A percentile compares a stretch with the other conserved stretches of the same genome.
phyloP scores from a whole-genome alignment of 352 stramenopile genomes.

The Peronospora destructor region DNA sequence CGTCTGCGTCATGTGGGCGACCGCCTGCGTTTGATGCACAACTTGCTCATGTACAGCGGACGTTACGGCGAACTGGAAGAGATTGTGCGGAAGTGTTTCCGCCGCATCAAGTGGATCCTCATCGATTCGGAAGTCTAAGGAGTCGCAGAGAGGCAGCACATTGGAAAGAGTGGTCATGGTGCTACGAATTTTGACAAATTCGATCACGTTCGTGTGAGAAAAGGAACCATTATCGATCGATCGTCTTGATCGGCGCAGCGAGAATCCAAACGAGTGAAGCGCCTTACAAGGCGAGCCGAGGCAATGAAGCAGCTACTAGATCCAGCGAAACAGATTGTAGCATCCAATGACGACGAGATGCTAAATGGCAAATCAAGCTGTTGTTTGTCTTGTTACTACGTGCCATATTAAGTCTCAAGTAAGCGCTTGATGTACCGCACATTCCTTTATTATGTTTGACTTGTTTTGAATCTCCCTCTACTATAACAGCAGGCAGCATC shows the following conservation, averaged over 20 bases:
- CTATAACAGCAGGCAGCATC: background rate
- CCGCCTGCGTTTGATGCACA: constrained; percentile 83
- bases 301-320: constrained; percentile 16
- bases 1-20: constrained; percentile 80
- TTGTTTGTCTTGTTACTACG: too few species aligned
- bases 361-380: too few species aligned
- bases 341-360: too few species aligned
- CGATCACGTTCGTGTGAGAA: background rate
- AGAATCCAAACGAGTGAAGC: background rate
- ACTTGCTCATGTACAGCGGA: constrained; percentile 85
- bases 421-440: too few species aligned
- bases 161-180: background rate
- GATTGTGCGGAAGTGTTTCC: constrained; percentile 88
- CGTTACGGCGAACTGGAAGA: constrained; percentile 79
- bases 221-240: constrained; percentile 2
- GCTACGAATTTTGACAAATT: background rate
- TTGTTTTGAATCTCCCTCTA: too few species aligned
- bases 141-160: background rate
- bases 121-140: constrained; percentile 85
- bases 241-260: constrained; percentile 7
- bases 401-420: too few species aligned
- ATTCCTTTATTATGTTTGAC: too few species aligned
- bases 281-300: constrained; percentile 2
- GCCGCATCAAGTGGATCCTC: constrained; percentile 89
- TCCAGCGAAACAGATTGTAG: constrained; percentile 12